Conservation (phyloP, 305 asterid species). For the Plantago lanceolata region DNA sequence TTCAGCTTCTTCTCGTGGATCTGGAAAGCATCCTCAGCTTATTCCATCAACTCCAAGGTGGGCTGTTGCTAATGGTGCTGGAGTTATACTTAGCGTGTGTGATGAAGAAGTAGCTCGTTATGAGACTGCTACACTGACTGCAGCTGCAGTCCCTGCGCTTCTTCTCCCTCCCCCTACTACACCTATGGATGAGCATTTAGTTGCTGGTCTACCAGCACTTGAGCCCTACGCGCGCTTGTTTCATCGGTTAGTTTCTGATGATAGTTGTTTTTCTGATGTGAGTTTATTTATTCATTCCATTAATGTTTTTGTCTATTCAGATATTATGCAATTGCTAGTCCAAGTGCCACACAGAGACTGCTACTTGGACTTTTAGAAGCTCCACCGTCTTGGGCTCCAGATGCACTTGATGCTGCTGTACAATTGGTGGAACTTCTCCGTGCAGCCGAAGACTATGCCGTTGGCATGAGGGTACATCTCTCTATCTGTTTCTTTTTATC, state of each 20-base stretch:
- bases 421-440: constrained; percentile 97
- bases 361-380: constrained; percentile 99
- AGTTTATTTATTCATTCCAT: constrained; percentile 20
- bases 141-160: constrained; percentile 98
- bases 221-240: constrained; percentile 98
- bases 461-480: constrained; percentile 81
- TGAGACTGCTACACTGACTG: constrained; percentile 96
- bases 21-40: constrained; percentile 99
- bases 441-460: constrained; percentile 98
- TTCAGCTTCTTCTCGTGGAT: constrained; percentile 89
- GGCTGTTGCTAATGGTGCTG: constrained; percentile 99
- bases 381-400: constrained; percentile 99
- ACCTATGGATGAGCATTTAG: constrained; percentile 99
- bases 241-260: constrained; percentile 53
- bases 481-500: no score
- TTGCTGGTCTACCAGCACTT: constrained; percentile 97
- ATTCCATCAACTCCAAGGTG: constrained; percentile 98
- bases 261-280: constrained; percentile 13
- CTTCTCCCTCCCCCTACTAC: constrained; percentile 99
- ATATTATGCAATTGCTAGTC: constrained; percentile 98
- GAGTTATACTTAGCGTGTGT: constrained; percentile 97
- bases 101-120: constrained; percentile 98
- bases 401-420: constrained; percentile 99
- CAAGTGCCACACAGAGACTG: constrained; percentile 98
- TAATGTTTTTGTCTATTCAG: constrained; percentile 39